These are phyloP conservation scores for Fusarium sp. DNA, from an alignment of 2,329 filamentous ascomycete genomes.

Conservation along the genomic window DNA sequence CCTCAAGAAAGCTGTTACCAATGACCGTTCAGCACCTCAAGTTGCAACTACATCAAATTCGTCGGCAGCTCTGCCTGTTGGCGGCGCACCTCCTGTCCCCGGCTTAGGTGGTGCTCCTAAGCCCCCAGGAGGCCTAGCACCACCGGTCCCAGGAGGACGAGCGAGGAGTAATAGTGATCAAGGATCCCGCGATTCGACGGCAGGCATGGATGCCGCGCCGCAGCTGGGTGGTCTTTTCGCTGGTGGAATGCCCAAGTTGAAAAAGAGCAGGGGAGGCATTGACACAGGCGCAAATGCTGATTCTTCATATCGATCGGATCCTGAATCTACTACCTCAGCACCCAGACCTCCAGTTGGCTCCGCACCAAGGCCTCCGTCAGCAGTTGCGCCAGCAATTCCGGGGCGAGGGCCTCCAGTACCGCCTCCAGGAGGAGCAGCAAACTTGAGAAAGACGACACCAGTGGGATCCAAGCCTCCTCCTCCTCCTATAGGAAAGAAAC, in stretches of 20 bases:
- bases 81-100: slow-evolving; percentile 84
- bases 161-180: slow-evolving; percentile 87
- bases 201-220: slow-evolving; percentile 69
- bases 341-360: slow-evolving; percentile 66
- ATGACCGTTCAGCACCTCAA: slow-evolving; percentile 87
- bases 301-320: slow-evolving; percentile 82
- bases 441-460: slow-evolving; percentile 67
- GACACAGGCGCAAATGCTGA: slow-evolving; percentile 70
- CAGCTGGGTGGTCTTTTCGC: slow-evolving; percentile 90
- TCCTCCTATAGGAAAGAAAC: slow-evolving; percentile 81
- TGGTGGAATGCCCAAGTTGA: slow-evolving; percentile 93
- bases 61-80: slow-evolving; percentile 66
- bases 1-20: slow-evolving; percentile 88
- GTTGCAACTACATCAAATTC: slow-evolving; percentile 53
- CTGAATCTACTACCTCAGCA: slow-evolving; percentile 56
- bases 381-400: slow-evolving; percentile 30
- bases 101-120: slow-evolving; percentile 57
- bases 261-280: slow-evolving; percentile 83
- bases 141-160: slow-evolving; percentile 75
- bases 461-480: slow-evolving; percentile 69
- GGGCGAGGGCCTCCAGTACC: slow-evolving; percentile 45
- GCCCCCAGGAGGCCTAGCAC: slow-evolving; percentile 72
- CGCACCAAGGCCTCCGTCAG: slow-evolving; percentile 61
- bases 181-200: slow-evolving; percentile 56
- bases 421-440: slow-evolving; percentile 55